Evolutionary conservation across 768 basidiomycete genomes (phyloP).

Genomic region (Crucibulum laeve): DNA sequence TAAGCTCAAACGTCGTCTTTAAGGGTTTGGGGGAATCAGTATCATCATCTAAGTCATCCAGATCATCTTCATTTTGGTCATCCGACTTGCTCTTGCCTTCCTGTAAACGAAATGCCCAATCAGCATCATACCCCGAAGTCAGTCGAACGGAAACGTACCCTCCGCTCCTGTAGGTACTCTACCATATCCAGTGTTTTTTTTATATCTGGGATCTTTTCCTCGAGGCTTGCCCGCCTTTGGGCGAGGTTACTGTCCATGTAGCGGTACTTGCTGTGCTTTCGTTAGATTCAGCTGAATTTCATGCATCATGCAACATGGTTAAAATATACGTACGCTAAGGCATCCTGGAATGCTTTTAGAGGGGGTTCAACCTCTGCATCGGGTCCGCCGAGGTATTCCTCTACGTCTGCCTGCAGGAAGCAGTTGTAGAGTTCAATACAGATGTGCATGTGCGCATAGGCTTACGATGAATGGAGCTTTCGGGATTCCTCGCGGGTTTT

Average conservation of each 20-base stretch:
- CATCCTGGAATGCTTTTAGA: slow-evolving; percentile 84
- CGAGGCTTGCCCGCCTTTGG: slow-evolving; percentile 72
- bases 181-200: slow-evolving; percentile 90
- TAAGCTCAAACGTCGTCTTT: slow-evolving; percentile 89
- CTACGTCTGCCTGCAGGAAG: slow-evolving; percentile 69
- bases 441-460: slow-evolving; percentile 8
- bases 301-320: not conserved
- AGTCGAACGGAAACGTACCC: slow-evolving; percentile 40
- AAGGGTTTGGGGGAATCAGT: slow-evolving; percentile 47
- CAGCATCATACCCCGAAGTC: not conserved
- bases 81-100: slow-evolving; percentile 51
- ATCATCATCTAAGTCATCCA: slow-evolving; percentile 54
- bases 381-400: slow-evolving; percentile 76
- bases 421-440: not conserved
- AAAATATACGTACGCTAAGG: slow-evolving; percentile 71
- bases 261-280: slow-evolving; percentile 86
- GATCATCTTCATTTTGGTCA: slow-evolving; percentile 44
- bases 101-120: slow-evolving; percentile 30
- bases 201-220: slow-evolving; percentile 96
- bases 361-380: slow-evolving; percentile 75
- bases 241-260: slow-evolving; percentile 92
- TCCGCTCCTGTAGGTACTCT: slow-evolving; percentile 66
- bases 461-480: slow-evolving; percentile 92
- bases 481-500: slow-evolving; percentile 91
- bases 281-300: slow-evolving; percentile 8